These are phyloP conservation scores for Tricharina praecox DNA, from an alignment of 495 filamentous ascomycete species.

Conservation along the genomic window DNA sequence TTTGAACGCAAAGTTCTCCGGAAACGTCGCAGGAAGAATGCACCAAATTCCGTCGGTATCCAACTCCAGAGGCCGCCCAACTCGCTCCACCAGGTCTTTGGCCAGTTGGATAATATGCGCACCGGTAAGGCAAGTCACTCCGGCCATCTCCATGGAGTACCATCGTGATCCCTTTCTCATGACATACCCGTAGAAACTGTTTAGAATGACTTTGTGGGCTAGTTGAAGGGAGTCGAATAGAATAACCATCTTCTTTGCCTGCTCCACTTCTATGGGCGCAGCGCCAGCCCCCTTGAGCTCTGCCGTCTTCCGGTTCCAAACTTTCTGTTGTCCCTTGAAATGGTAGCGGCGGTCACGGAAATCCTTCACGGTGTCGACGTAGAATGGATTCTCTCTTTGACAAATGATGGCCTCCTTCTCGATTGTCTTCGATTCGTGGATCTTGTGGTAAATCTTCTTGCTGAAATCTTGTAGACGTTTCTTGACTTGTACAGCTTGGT, in stretches of 20 bases:
- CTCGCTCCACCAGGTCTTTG: slow-evolving; percentile 78
- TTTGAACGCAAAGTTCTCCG: slow-evolving; percentile 90
- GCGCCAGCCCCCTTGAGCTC: slow-evolving; percentile 68
- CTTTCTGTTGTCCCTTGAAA: slow-evolving; percentile 95
- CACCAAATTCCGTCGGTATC: slow-evolving; percentile 99
- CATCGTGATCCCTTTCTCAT: slow-evolving; percentile 97
- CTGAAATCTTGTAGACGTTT: slow-evolving; percentile 85
- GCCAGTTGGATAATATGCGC: slow-evolving; percentile 97
- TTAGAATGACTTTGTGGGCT: slow-evolving; percentile 96
- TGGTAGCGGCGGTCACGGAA: slow-evolving; percentile 95
- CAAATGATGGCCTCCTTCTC: slow-evolving; percentile 95
- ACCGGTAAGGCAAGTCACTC: slow-evolving; percentile 92
- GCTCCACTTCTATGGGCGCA: slow-evolving; percentile 58
- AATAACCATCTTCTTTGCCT: slow-evolving; percentile 96
- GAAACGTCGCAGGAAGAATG: slow-evolving; percentile 93
- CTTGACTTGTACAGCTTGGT: slow-evolving; percentile 65
- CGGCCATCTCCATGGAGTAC: slow-evolving; percentile 99
- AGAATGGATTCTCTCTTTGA: slow-evolving; percentile 96
- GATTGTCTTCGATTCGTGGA: slow-evolving; percentile 86
- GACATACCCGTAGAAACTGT: slow-evolving; percentile 98
- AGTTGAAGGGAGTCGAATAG: slow-evolving; percentile 92
- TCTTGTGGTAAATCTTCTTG: slow-evolving; percentile 99
- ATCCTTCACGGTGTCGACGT: slow-evolving; percentile 85
- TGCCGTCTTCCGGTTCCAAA: slow-evolving; percentile 94
- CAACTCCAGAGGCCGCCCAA: slow-evolving; percentile 87